These are phyloP conservation scores for Microdochium trichocladiopsis DNA, from an alignment of 2,329 filamentous ascomycete genomes.

Conservation along the genomic window DNA sequence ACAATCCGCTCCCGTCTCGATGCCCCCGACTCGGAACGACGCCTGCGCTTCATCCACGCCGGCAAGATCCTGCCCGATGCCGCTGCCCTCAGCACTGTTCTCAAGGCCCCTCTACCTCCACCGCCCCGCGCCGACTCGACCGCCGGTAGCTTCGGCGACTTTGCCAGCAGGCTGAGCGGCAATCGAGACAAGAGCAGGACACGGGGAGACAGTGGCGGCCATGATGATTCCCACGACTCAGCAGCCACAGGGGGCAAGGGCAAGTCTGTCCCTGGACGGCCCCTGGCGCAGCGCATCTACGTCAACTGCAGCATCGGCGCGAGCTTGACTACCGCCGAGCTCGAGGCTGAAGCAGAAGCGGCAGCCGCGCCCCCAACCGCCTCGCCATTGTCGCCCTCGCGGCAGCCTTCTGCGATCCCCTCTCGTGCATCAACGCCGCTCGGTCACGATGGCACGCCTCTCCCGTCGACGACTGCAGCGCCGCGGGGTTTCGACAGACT, in stretches of 20 bases:
- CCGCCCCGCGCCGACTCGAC: conserved; percentile 25
- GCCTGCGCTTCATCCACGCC: conserved; percentile 82
- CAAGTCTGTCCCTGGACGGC: conserved; percentile 53
- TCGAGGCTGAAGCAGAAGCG: conserved; percentile 57
- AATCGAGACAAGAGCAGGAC: conserved; percentile 8
- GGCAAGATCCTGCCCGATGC: conserved; percentile 79
- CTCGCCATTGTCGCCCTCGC: conserved; percentile 3
- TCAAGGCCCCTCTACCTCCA: conserved; percentile 56
- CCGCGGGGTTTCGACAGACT: conserved; percentile 86
- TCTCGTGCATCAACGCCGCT: background rate
- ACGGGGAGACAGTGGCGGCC: background rate
- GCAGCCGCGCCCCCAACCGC: conserved; percentile 14
- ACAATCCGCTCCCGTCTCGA: conserved; percentile 69
- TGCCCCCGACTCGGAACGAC: conserved; percentile 51
- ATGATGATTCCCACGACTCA: conserved; percentile 8
- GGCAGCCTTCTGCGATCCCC: background rate
- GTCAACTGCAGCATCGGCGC: conserved; percentile 91
- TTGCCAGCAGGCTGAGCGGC: conserved; percentile 30
- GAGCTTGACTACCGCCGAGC: conserved; percentile 59
- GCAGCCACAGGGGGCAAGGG: conserved; percentile 40
- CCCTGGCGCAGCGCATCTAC: conserved; percentile 57
- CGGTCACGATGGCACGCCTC: conserved; percentile 4
- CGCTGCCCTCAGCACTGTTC: conserved; percentile 57
- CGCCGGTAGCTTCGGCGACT: conserved; percentile 5
- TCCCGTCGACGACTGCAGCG: conserved; percentile 15